These are phyloP conservation scores for Apiospora arundinis DNA, from an alignment of 2,329 filamentous ascomycete species.

Conservation along the genomic window DNA sequence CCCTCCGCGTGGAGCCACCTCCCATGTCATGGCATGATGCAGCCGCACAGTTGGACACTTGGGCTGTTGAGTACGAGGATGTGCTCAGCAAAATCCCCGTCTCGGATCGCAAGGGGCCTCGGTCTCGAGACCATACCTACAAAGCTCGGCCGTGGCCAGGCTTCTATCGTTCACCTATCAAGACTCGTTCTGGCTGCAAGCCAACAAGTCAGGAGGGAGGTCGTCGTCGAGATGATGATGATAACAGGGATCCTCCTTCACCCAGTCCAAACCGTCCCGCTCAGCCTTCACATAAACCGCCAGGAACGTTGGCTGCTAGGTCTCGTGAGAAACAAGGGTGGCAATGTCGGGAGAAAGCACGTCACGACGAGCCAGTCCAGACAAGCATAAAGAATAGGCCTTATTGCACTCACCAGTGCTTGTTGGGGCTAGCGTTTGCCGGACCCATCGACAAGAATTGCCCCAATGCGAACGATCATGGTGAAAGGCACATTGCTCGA, in stretches of 20 bases:
- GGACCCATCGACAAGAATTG: constrained; percentile 37
- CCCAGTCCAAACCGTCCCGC: constrained; percentile 21
- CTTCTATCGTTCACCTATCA: constrained; percentile 39
- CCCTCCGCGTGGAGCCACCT: constrained; percentile 37
- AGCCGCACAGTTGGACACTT: constrained; percentile 38
- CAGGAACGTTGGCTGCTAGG: neutral
- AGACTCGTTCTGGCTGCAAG: constrained; percentile 35
- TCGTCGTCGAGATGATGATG: neutral
- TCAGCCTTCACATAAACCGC: neutral
- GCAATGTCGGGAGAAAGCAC: neutral
- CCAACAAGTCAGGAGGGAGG: neutral
- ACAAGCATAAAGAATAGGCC: constrained; percentile 22
- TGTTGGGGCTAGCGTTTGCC: constrained; percentile 61
- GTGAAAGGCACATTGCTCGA: constrained; percentile 33
- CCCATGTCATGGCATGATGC: constrained; percentile 40
- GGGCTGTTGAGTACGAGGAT: constrained; percentile 39
- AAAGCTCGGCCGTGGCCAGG: constrained; percentile 35
- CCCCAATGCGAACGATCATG: constrained; percentile 38
- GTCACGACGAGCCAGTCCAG: constrained; percentile 3
- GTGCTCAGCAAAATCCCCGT: constrained; percentile 26
- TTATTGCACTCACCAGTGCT: constrained; percentile 31
- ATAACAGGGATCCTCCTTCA: constrained; percentile 23
- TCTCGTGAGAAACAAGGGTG: neutral
- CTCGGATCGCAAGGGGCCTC: constrained; percentile 24
- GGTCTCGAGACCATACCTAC: constrained; percentile 21